Conservation (phyloP, 2,329 filamentous ascomycete species). For the Exserohilum rostratum region DNA sequence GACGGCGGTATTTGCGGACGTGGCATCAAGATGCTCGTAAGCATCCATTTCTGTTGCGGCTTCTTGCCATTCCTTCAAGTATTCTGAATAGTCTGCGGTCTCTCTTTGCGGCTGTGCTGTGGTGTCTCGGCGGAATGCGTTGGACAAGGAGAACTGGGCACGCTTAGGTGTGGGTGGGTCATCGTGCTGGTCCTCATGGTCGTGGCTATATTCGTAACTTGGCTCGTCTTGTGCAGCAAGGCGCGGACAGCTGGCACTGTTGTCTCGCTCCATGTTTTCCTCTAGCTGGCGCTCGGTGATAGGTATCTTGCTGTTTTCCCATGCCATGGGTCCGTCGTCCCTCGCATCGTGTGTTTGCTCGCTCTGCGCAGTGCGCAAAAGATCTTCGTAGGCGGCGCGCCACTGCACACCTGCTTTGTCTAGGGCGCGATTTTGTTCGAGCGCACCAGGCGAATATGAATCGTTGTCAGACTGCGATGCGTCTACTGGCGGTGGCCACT, state of each 20-base stretch:
- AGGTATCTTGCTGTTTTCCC: no score
- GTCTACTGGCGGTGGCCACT: slow-evolving; percentile 26
- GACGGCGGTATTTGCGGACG: not conserved
- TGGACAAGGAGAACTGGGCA: slow-evolving; percentile 9
- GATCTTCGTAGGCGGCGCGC: slow-evolving; percentile 66
- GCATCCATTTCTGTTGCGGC: slow-evolving; percentile 58
- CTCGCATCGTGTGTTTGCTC: not conserved
- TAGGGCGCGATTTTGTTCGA: slow-evolving; percentile 55
- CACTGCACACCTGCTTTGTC: slow-evolving; percentile 52
- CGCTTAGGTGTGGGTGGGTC: slow-evolving; percentile 40
- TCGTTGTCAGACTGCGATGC: slow-evolving; percentile 6
- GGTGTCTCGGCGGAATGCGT: slow-evolving; percentile 1
- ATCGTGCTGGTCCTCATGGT: slow-evolving; percentile 43
- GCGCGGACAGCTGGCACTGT: not conserved
- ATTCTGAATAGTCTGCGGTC: not conserved
- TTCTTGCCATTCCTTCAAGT: not conserved
- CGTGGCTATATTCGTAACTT: slow-evolving; percentile 41
- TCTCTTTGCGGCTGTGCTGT: not conserved
- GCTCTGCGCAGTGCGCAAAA: slow-evolving; percentile 51
- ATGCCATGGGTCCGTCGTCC: no score
- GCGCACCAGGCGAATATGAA: slow-evolving; percentile 60
- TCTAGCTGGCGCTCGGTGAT: slow-evolving; percentile 12
- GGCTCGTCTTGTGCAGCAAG: slow-evolving; percentile 34
- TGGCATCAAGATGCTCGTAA: slow-evolving; percentile 54
- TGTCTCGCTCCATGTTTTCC: not conserved